Evolutionary conservation across 768 basidiomycete genomes (phyloP).

Genomic region (Termitomyces sp.): DNA sequence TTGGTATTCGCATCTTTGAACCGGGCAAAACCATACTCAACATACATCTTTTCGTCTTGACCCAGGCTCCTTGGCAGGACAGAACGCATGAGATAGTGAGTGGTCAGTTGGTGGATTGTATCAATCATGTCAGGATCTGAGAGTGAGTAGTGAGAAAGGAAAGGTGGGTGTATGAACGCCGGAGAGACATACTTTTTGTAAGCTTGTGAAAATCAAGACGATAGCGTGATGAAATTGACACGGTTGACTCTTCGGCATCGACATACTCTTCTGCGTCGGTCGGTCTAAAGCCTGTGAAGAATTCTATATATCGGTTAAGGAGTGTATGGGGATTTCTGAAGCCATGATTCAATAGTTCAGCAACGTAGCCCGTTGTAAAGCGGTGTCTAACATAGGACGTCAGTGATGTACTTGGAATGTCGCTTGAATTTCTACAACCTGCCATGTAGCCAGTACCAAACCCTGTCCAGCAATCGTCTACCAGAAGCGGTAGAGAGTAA

Average conservation of each 20-base stretch:
- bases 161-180: background rate
- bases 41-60: constrained; percentile 31
- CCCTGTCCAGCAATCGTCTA: constrained; percentile 27
- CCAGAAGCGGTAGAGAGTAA: constrained; percentile 24
- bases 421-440: constrained; percentile 20
- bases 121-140: constrained; percentile 30
- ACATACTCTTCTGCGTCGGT: constrained; percentile 30
- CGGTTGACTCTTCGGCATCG: constrained; percentile 20
- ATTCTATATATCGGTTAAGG: constrained; percentile 34
- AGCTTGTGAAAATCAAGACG: constrained; percentile 36
- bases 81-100: constrained; percentile 37
- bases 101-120: constrained; percentile 31
- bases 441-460: constrained; percentile 41
- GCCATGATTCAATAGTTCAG: constrained; percentile 32
- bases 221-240: constrained; percentile 30
- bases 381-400: constrained; percentile 27
- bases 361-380: constrained; percentile 37
- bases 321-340: constrained; percentile 33
- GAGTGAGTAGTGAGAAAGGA: background rate
- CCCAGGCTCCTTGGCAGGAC: constrained; percentile 29
- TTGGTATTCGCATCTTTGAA: constrained; percentile 33
- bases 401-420: background rate
- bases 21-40: constrained; percentile 41
- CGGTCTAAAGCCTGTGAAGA: constrained; percentile 32
- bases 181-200: constrained; percentile 27